Conservation (phyloP, 1,284 basidiomycete species). For the Ceratorhiza oryzae-sativae region DNA sequence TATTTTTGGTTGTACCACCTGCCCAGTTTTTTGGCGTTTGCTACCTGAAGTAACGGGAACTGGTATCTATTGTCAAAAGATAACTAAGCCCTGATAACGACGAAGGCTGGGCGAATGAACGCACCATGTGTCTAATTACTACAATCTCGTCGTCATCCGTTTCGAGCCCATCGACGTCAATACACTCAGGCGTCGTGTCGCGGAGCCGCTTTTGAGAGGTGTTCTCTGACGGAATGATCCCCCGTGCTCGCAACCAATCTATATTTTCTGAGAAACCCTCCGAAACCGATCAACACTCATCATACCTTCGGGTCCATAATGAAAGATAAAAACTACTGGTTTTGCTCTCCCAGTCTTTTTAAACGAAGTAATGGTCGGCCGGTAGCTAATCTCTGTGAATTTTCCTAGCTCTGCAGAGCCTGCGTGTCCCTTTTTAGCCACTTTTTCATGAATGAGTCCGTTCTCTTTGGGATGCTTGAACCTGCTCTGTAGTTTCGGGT, state of each 20-base stretch:
- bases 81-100: neutral
- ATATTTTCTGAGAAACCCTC: no score
- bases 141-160: slow-evolving; percentile 2
- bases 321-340: neutral
- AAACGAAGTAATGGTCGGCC: neutral
- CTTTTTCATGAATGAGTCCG: slow-evolving; percentile 8
- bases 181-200: neutral
- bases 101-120: neutral
- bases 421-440: slow-evolving; percentile 9
- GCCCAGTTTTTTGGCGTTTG: neutral
- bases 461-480: neutral
- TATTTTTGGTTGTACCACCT: neutral
- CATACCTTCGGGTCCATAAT: slow-evolving; percentile 18
- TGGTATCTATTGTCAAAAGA: neutral
- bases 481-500: neutral
- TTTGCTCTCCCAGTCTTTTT: no score
- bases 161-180: slow-evolving; percentile 7
- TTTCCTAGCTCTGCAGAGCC: slow-evolving; percentile 1
- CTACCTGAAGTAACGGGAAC: neutral
- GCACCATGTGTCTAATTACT: slow-evolving; percentile 1
- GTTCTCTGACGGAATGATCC: neutral
- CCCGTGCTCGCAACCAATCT: slow-evolving; percentile 13
- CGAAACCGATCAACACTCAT: neutral
- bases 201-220: neutral
- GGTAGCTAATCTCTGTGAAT: neutral